phyloP scores from a whole-genome alignment of 345 rosid genomes.

The Citrus inodora region DNA sequence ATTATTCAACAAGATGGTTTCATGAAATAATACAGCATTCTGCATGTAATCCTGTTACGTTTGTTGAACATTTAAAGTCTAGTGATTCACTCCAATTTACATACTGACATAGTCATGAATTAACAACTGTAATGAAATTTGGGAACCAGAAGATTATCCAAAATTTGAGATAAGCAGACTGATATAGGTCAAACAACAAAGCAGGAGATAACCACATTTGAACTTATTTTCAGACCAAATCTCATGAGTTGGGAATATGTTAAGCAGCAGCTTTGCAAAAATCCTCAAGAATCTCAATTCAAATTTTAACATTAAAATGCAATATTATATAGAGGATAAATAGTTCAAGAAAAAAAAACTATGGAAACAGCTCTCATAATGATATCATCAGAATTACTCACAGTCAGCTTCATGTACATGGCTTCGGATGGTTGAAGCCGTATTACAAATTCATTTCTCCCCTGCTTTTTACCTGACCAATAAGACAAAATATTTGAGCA shows the following conservation, averaged over 20 bases:
- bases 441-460: slow-evolving; percentile 96
- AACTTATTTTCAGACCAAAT: neutral
- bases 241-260: neutral
- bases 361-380: neutral
- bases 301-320: neutral
- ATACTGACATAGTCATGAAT: neutral
- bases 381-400: slow-evolving; percentile 30
- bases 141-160: neutral
- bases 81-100: slow-evolving; percentile 5
- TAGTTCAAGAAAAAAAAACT: neutral
- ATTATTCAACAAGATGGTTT: neutral
- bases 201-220: neutral
- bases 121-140: neutral
- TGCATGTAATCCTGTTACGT: neutral
- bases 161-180: neutral
- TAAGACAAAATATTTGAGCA: slow-evolving; percentile 2
- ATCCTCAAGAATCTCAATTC: neutral
- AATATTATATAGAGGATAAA: neutral
- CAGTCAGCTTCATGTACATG: slow-evolving; percentile 97
- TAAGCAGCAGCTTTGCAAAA: neutral
- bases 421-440: slow-evolving; percentile 98
- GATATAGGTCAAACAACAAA: neutral
- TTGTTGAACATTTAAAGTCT: neutral
- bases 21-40: neutral
- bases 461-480: slow-evolving; percentile 76